Base-by-base conservation (phyloP, 768 basidiomycete species). In the Lactarius trivialis region DNA sequence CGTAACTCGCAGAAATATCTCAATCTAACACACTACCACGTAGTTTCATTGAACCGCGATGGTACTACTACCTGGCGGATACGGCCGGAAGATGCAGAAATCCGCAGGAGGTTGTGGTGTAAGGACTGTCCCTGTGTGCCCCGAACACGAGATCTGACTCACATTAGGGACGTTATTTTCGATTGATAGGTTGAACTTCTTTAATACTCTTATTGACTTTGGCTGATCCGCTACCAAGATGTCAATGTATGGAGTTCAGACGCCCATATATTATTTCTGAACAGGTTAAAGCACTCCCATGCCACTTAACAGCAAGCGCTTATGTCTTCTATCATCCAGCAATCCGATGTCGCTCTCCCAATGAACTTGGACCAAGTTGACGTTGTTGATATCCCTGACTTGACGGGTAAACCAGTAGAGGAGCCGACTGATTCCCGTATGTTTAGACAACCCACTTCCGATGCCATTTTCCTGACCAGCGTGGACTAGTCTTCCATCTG, bases 1-100 rank as follows among this genome's bases (percentile, higher is more conserved):
- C 32, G 17, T 64, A 21, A 61, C 41, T 24, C 19, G 4, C 11
- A 39, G 24, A 32, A 8, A 11, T 7, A 5, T 19, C n/a, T 39
- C 39, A 39, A 3, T 11, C 49, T 65, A 49, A 32, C 8, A 1
- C 28, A 12, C 12, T 39, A 4, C n/a, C n/a, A n/a, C 0, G 24
- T 43, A 70, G 69, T 70, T 21, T 64, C 60, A 1, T 63, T 70
- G 67, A 59, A 70, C 45, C 69, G 69, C 26, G 69, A 70, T 24
- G 69, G 69, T 26, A 30, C 55, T 21, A 65, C 60, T 15, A 50
- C 60, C 6, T 70, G 69, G 68, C 50, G 50, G n/a, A 67, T 70
- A 64, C 56, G 55, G 39, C 64, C 69, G n/a, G 53, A 59, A 32
- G 69, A 67, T 17, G 69, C 69, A 9, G 69, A 70, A 60, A 33